These are phyloP conservation scores for Microbotryomycetes sp. DNA, from an alignment of 1,284 basidiomycete species.

Conservation along the genomic window DNA sequence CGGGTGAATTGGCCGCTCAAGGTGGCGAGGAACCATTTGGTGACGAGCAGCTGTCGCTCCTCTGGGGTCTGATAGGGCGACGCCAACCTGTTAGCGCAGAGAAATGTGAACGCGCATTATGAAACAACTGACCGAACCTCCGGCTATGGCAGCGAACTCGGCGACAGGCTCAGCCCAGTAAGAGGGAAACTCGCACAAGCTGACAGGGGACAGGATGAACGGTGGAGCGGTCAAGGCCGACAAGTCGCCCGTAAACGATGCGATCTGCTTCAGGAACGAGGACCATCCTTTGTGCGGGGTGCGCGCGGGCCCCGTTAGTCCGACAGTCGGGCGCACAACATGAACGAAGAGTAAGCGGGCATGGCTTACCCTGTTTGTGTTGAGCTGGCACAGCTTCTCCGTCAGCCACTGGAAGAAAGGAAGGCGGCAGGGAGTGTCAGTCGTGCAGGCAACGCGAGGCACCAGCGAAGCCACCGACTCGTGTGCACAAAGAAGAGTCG, in stretches of 20 bases:
- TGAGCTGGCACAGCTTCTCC: constrained; percentile 53
- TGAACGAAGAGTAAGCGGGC: too few relatives aligned
- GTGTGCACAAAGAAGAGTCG: too few relatives aligned
- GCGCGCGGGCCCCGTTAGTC: not conserved
- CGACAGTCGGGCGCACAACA: too few relatives aligned
- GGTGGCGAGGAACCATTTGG: constrained; percentile 79
- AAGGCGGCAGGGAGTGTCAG: too few relatives aligned
- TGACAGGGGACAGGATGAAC: constrained; percentile 45
- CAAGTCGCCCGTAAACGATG: constrained; percentile 82
- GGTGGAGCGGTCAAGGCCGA: constrained; percentile 86
- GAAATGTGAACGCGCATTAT: too few relatives aligned
- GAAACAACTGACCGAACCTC: constrained; percentile 47
- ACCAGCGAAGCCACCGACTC: not conserved
- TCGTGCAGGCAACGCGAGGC: not conserved
- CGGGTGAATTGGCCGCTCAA: constrained; percentile 33
- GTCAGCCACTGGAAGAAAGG: constrained; percentile 1
- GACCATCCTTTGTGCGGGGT: constrained; percentile 51
- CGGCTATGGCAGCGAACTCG: constrained; percentile 67
- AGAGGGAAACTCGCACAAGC: constrained; percentile 60
- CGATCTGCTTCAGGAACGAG: constrained; percentile 65
- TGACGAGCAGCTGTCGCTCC: constrained; percentile 63
- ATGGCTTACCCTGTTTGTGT: not conserved
- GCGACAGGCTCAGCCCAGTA: constrained; percentile 90
- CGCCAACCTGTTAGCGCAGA: too few relatives aligned
- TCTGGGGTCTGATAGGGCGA: constrained; percentile 54